phyloP scores from a whole-genome alignment of 805 yeast species.

The Hyphopichia homilentoma region DNA sequence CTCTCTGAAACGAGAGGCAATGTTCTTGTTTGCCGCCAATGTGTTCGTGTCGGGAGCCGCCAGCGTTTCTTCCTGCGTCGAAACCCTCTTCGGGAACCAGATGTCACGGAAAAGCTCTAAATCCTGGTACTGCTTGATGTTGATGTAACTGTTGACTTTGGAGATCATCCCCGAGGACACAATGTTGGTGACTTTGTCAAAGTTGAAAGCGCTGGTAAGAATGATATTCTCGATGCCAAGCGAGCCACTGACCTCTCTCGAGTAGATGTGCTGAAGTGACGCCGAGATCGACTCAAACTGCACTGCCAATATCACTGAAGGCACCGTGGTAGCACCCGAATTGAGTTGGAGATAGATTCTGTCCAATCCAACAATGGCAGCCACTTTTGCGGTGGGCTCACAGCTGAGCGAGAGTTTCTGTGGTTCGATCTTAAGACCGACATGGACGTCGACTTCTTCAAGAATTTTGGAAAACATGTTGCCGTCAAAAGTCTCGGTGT shows the following conservation, averaged over 20 bases:
- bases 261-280: constrained; percentile 83
- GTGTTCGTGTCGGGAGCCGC: not conserved
- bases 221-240: constrained; percentile 44
- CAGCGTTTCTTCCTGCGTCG: not conserved
- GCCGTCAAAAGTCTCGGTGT: constrained; percentile 33
- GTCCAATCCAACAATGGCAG: constrained; percentile 74
- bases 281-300: constrained; percentile 58
- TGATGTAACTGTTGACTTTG: constrained; percentile 59
- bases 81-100: constrained; percentile 54
- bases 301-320: constrained; percentile 39
- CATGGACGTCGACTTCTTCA: constrained; percentile 54
- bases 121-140: constrained; percentile 84
- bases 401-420: constrained; percentile 81
- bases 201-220: constrained; percentile 46
- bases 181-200: constrained; percentile 37
- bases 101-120: constrained; percentile 76
- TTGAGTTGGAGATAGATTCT: constrained; percentile 59
- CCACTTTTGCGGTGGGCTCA: constrained; percentile 91
- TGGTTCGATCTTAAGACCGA: constrained; percentile 62
- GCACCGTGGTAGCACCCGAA: constrained; percentile 39
- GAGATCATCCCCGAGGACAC: constrained; percentile 50
- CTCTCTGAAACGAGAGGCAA: constrained; percentile 47
- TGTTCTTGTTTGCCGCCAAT: constrained; percentile 28
- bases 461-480: constrained; percentile 39
- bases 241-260: constrained; percentile 84